Evolutionary conservation across 2,329 filamentous ascomycete genomes (phyloP), one percentile per base, ranked within the genome.

Genomic region (Penicillium sp.): DNA sequence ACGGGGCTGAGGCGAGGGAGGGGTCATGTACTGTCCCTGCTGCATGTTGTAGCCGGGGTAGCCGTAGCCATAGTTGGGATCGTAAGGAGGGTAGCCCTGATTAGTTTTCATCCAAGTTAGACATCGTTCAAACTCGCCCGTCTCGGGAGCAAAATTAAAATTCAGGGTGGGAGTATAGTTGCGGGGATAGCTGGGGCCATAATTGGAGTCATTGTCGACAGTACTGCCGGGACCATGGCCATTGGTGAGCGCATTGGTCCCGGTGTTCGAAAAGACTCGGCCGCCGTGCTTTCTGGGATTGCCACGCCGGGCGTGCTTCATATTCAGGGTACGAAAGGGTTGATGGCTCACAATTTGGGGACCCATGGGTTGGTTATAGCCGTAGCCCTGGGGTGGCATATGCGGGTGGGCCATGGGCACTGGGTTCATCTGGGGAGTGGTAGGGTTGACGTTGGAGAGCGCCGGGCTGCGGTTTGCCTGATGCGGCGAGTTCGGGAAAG

Each of bases 391-490:
- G 54, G 82, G 82, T 59, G 83, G 83, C 75, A 86, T 88, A 56
- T 82, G 80, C 39, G 81, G 80, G 53, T 81, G 79, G 51, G 79
- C 79, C 71, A 89, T 88, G 44, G 88, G 81, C 70, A 90, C 85
- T 66, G 82, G 82, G 57, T 79, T 81, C 85, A 85, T 85, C 75
- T 87, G 84, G 56, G 89, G 86, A 27, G 86, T 88, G 56, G 81
- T 81, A 51, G 87, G 85, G 63, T 87, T 80, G 31, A 85, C 84
- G 50, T 81, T 81, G 25, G 84, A 75, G 49, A 88, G 76, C 28
- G 85, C 84, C 56, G 88, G 82, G 76, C 87, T 87, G 56, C 80
- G 75, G 66, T 81, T 80, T 48, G 77, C 74, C 58, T 86, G 81
- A 63, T 86, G 84, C 33, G 85, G 86, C 36, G 85, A 88, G 75